Percentiles rank a stretch among this genome's conserved stretches.
Evolutionary conservation across 805 yeast genomes (phyloP).

Genomic region (Cyberlindnera meyerae): DNA sequence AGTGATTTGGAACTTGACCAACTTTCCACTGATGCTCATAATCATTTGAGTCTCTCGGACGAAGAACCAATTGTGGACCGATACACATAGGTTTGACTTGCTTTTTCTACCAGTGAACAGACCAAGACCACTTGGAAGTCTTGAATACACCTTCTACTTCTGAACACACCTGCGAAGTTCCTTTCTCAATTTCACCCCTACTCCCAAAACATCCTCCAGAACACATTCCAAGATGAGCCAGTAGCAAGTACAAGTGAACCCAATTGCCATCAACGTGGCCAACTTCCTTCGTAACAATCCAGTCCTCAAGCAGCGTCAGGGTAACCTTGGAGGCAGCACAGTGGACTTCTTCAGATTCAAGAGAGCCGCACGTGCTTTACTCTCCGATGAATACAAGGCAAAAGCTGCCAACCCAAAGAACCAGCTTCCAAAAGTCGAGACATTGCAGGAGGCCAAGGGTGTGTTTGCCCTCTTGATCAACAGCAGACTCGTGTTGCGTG

Average conservation of each 20-base stretch:
- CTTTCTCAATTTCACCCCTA: no score
- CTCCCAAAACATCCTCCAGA: no score
- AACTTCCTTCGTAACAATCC: slow-evolving; percentile 60
- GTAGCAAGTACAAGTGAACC: slow-evolving; percentile 29
- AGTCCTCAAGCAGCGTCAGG: slow-evolving; percentile 75
- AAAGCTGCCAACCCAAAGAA: slow-evolving; percentile 44
- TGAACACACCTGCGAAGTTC: no score
- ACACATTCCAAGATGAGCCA: slow-evolving; percentile 7
- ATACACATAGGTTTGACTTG: no score
- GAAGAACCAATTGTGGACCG: no score
- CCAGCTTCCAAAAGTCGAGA: slow-evolving; percentile 43
- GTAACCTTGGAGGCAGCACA: slow-evolving; percentile 64
- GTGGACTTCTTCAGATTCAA: slow-evolving; percentile 84
- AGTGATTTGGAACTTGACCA: no score
- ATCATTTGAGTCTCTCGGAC: no score
- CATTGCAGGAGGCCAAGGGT: slow-evolving; percentile 53
- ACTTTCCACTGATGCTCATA: no score
- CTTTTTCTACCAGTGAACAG: no score
- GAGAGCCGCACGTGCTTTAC: slow-evolving; percentile 73
- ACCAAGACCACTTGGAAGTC: no score
- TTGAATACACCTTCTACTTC: no score
- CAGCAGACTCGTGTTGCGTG: slow-evolving; percentile 71
- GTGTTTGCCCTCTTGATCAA: slow-evolving; percentile 65
- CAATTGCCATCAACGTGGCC: slow-evolving; percentile 66
- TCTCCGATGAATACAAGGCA: slow-evolving; percentile 62